Percentiles rank a stretch among this genome's conserved stretches.
Conservation (phyloP, 2,329 filamentous ascomycete genomes). For the Fusarium sp. region DNA sequence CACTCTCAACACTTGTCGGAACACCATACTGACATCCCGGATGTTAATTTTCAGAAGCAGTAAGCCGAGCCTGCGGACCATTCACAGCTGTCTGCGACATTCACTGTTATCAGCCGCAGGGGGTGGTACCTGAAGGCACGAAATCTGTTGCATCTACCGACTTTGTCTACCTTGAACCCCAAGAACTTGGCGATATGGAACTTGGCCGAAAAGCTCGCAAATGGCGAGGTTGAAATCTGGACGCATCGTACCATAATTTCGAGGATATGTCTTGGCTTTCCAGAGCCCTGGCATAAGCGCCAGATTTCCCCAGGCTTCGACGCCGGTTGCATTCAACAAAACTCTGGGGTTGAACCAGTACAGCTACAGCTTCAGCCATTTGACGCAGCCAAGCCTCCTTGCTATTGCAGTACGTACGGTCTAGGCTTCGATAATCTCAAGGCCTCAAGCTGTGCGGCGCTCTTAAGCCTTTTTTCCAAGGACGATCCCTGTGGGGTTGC, state of each 20-base stretch:
- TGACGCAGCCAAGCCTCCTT: slow-evolving; percentile 29
- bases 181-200: slow-evolving; percentile 29
- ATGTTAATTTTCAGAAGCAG: slow-evolving; percentile 6
- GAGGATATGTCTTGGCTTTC: slow-evolving; percentile 14
- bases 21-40: slow-evolving; percentile 9
- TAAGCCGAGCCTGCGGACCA: slow-evolving; percentile 16
- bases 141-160: neutral
- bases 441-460: slow-evolving; percentile 15
- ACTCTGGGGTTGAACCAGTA: slow-evolving; percentile 33
- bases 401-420: neutral
- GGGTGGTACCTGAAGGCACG: neutral
- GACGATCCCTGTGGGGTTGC: slow-evolving; percentile 27
- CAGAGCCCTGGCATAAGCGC: slow-evolving; percentile 19
- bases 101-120: slow-evolving; percentile 10
- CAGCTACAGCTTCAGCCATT: slow-evolving; percentile 17
- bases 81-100: neutral
- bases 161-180: neutral
- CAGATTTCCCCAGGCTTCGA: slow-evolving; percentile 34
- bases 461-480: slow-evolving; percentile 4
- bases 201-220: slow-evolving; percentile 32
- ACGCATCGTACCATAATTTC: slow-evolving; percentile 27
- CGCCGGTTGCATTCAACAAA: slow-evolving; percentile 18
- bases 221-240: neutral
- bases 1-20: neutral
- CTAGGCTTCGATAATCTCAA: slow-evolving; percentile 7